These are phyloP conservation scores for Alternaria alternata DNA, from an alignment of 2,329 filamentous ascomycete species.

Conservation along the genomic window DNA sequence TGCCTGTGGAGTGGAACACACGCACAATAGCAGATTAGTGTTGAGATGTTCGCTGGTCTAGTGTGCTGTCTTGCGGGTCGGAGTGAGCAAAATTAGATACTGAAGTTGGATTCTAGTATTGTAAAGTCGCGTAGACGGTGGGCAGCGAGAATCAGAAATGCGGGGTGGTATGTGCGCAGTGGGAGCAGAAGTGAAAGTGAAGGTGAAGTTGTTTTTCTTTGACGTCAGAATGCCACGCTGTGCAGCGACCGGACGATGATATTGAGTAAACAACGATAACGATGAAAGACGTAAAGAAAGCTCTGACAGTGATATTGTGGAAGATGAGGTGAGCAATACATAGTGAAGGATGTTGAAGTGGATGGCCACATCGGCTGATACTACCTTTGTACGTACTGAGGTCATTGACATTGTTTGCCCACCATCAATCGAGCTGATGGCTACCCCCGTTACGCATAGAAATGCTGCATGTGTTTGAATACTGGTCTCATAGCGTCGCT, in stretches of 20 bases:
- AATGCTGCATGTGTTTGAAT: not conserved
- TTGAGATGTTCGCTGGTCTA: not conserved
- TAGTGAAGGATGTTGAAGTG: not conserved
- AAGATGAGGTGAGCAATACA: not conserved
- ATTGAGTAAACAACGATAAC: not conserved
- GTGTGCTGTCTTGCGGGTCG: not conserved
- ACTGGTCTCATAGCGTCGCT: not conserved
- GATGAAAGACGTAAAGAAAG: not conserved
- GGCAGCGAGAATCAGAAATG: not conserved
- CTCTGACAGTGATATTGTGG: not conserved
- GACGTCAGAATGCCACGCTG: not conserved
- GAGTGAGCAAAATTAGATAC: not conserved
- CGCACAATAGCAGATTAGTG: not conserved
- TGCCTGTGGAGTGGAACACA: not conserved
- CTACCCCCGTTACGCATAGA: not conserved
- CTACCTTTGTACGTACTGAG: not conserved
- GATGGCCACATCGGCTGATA: not conserved
- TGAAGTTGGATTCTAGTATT: not conserved
- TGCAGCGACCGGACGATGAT: not conserved
- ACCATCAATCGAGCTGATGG: not conserved
- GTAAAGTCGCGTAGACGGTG: not conserved
- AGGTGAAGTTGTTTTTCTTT: not conserved
- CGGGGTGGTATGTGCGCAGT: not conserved
- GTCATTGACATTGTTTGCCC: not conserved
- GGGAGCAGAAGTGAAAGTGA: not conserved